A percentile compares a stretch with the other conserved stretches of the same genome.
These are phyloP conservation scores for Pseudocercospora musae DNA, from an alignment of 2,329 filamentous ascomycete species.

Conservation along the genomic window DNA sequence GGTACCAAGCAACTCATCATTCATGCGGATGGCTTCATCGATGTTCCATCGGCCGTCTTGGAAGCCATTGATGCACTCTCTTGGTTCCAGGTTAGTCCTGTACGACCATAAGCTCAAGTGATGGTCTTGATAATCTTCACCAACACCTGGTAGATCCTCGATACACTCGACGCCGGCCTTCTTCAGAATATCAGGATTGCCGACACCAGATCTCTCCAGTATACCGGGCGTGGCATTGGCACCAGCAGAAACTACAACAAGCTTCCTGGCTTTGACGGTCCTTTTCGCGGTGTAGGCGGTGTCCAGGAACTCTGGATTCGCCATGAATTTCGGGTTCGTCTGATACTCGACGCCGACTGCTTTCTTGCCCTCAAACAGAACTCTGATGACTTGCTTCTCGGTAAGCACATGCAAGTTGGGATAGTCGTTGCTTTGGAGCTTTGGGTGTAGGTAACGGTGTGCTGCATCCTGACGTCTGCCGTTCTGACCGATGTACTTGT, in stretches of 20 bases:
- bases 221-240: conserved; percentile 56
- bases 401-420: conserved; percentile 59
- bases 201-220: conserved; percentile 60
- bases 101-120: conserved; percentile 55
- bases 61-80: conserved; percentile 55
- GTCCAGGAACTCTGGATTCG: conserved; percentile 28
- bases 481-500: conserved; percentile 49
- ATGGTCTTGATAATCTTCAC: conserved; percentile 34
- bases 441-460: conserved; percentile 53
- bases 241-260: conserved; percentile 60
- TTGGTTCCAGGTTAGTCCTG: conserved; percentile 43
- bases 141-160: conserved; percentile 33
- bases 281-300: conserved; percentile 40
- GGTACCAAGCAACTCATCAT: conserved; percentile 55
- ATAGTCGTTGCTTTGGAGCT: conserved; percentile 48
- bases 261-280: conserved; percentile 51
- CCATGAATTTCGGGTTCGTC: conserved; percentile 41
- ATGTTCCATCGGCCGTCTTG: conserved; percentile 49
- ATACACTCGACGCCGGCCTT: conserved; percentile 30
- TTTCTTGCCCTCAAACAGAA: conserved; percentile 36
- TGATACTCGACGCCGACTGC: conserved; percentile 60
- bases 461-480: conserved; percentile 58
- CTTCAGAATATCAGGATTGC: conserved; percentile 47
- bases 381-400: conserved; percentile 54
- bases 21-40: conserved; percentile 45